Evolutionary conservation across 2,329 filamentous ascomycete genomes (phyloP), one percentile per base, ranked within the genome.

Genomic region (Myriosclerotinia scirpicola): DNA sequence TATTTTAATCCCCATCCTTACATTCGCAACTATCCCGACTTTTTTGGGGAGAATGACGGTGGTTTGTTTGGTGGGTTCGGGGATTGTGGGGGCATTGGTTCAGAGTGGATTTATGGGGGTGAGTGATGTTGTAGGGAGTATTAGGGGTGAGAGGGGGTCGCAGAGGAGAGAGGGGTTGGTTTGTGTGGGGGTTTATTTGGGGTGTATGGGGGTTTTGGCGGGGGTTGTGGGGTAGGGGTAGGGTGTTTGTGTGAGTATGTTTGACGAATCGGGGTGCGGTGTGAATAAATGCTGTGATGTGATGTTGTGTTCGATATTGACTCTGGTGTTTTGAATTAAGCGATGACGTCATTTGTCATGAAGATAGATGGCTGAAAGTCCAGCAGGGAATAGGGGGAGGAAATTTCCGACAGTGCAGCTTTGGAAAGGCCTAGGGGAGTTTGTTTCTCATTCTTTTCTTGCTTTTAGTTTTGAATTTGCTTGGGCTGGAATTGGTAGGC

Each of bases 41-140:
- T 86, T 88, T 68, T 73, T 83, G 0, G 84, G 83, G 1, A 81
- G 86, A n/a, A 80, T 89, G 69, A 81, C 82, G 0, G 81, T 89
- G 2, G 82, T 87, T 2, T 71, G 82, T 5, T 77, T 88, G 0
- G 81, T 86, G 0, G 83, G 80, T 0, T 76, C 80, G 0, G 80
- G 82, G 2, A 79, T 83, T 9, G 74, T 75, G 6, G 64, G 65
- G 2, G 69, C 64, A 6, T 58, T 74, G 3, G 66, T 73, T 3
- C 73, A 74, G 50, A 69, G 67, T 17, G 69, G 68, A 7, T 61
- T 69, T 11, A 34, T 73, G 11, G 54, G 44, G 3, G 11, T 60
- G 8, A 22, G 20, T 30, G 62, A 64, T 46, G 42, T 56, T 0
- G 8, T 56, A 22, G 56, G 34, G n/a, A 60, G 56, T 60, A 48